These are phyloP conservation scores for Phytophthora fragariaefolia DNA, from an alignment of 352 stramenopile species.

Conservation along the genomic window DNA sequence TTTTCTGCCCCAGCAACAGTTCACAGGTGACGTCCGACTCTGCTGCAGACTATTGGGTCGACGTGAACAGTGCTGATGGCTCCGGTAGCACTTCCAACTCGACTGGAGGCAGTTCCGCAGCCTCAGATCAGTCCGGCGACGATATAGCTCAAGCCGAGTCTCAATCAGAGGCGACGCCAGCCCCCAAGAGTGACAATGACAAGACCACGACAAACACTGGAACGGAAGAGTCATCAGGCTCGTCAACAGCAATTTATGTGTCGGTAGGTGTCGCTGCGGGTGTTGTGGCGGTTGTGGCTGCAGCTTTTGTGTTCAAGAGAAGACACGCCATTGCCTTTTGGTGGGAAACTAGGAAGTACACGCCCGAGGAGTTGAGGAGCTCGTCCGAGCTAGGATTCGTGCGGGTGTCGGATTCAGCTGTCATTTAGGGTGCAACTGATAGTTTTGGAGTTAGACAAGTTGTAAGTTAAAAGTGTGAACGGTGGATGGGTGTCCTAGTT, in stretches of 20 bases:
- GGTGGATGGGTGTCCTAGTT: neutral
- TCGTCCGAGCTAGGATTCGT: constrained; percentile 45
- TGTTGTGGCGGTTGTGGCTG: constrained; percentile 32
- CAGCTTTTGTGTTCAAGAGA: constrained; percentile 25
- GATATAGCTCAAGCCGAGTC: constrained; percentile 10
- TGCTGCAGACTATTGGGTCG: constrained; percentile 32
- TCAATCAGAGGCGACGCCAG: constrained; percentile 16
- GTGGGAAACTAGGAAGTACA: constrained; percentile 27
- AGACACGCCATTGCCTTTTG: constrained; percentile 30
- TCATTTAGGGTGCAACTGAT: constrained; percentile 25
- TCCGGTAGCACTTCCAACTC: constrained; percentile 22
- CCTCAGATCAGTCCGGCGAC: constrained; percentile 11
- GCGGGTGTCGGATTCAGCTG: constrained; percentile 28
- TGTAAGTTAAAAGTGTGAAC: constrained; percentile 11
- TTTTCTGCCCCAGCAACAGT: constrained; percentile 51
- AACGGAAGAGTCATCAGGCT: constrained; percentile 20
- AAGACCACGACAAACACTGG: constrained; percentile 12
- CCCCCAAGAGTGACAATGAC: constrained; percentile 4
- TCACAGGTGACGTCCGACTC: constrained; percentile 19
- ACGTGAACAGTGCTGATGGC: constrained; percentile 4
- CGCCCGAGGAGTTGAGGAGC: constrained; percentile 19
- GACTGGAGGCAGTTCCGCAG: neutral
- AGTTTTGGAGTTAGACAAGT: neutral
- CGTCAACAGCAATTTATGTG: constrained; percentile 28
- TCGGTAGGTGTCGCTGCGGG: constrained; percentile 18